A percentile compares a stretch with the other conserved stretches of the same genome.
Evolutionary conservation across 2,329 filamentous ascomycete genomes (phyloP).

Genomic region (Sordariomycetes sp.): DNA sequence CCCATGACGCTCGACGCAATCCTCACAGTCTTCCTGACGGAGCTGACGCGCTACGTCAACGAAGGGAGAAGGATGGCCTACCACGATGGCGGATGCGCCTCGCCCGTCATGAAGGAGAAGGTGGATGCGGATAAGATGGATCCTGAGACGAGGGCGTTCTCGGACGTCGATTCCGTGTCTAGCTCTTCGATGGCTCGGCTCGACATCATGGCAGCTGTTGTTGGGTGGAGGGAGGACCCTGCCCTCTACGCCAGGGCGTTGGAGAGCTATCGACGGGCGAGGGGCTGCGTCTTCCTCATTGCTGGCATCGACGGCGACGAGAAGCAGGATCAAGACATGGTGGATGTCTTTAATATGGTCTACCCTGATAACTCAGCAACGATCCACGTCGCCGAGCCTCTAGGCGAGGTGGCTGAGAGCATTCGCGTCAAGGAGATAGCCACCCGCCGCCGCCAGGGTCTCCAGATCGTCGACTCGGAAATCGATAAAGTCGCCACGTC

Average conservation of each 20-base stretch:
- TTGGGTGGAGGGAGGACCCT: constrained; percentile 14
- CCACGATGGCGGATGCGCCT: constrained; percentile 5
- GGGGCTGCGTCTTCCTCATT: constrained; percentile 9
- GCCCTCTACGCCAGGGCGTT: constrained; percentile 10
- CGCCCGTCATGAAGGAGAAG: constrained; percentile 7
- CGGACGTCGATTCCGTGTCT: no score
- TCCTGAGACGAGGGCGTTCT: no score
- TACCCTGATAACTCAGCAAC: constrained; percentile 9
- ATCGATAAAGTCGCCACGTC: constrained; percentile 9
- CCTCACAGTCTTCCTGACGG: constrained; percentile 10
- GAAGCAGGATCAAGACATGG: constrained; percentile 12
- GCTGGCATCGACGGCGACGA: constrained; percentile 15
- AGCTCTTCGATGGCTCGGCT: constrained; percentile 3
- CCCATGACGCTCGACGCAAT: constrained; percentile 13
- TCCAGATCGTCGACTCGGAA: no score
- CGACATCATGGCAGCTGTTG: constrained; percentile 12
- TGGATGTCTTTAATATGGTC: constrained; percentile 12
- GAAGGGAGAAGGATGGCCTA: constrained; percentile 10
- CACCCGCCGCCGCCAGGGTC: no score
- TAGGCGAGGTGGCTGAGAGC: constrained; percentile 11
- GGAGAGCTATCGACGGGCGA: constrained; percentile 11
- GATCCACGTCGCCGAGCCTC: constrained; percentile 10
- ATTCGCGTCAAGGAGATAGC: constrained; percentile 7
- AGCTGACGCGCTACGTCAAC: constrained; percentile 12
- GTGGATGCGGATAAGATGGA: constrained; percentile 6